Base-by-base conservation (phyloP, 192 early-diverging fungal genomes). In the Rhizophagus prolifer region DNA sequence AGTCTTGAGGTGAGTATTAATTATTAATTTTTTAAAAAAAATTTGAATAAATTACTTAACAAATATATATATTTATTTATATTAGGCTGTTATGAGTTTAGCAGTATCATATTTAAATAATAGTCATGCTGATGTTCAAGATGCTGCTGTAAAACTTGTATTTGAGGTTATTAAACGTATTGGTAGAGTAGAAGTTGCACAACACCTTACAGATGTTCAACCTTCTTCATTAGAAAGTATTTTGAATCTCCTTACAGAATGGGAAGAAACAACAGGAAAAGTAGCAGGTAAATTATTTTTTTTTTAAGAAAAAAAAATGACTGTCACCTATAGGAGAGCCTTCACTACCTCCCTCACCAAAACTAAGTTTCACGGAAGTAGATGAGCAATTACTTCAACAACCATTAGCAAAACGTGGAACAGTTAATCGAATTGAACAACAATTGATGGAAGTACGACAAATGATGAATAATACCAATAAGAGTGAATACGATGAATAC, bases 101-200 rank as follows among this genome's bases (percentile, higher is more conserved):
- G 79, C 82, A 3, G 59, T 82, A 61, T 88, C 86, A 7, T 88
- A 87, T 58, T 74, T 91, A 44, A 84, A 88, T 19, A 84, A 93
- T 77, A 85, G 81, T 58, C 91, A 88, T 61, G 79, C 73, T 1
- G 90, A 91, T 59, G 88, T 93, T 34, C 86, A 90, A 10, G 87
- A 90, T 58, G 81, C 83, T 2, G 85, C 91, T 9, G 80, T 86
- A 9, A 83, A 80, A 34, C 78, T 93, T 5, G 82, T 91, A 23
- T 86, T 87, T 19, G 85, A 76, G 58, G 78, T 90, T 21, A 79
- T 80, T 76, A 85, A 79, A 72, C 80, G 67, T 30, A 64, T 79
- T 69, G 76, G 72, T 69, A 79, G 77, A 75, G 76, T 77, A 9
- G 65, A 79, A 23, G 81, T 85, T 25, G 82, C 81, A 59, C 76